Evolutionary conservation across 148 eudicot genomes (phyloP).

Genomic region (Polygonum maritimum): DNA sequence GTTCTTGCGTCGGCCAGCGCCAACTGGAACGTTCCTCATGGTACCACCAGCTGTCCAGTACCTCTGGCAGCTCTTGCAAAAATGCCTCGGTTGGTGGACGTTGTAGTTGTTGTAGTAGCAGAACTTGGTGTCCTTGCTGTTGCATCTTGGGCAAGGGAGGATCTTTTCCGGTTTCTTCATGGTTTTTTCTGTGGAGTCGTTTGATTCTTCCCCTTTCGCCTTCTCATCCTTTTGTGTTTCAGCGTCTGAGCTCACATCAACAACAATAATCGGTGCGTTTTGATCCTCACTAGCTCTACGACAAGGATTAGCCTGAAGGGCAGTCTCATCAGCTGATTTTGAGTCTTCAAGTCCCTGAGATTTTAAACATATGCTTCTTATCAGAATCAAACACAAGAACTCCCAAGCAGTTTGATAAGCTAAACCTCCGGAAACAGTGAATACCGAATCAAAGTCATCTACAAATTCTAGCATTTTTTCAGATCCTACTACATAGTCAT

Average conservation of each 20-base stretch:
- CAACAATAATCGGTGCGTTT: slow-evolving; percentile 19
- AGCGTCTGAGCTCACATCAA: slow-evolving; percentile 33
- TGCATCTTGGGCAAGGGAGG: slow-evolving; percentile 94
- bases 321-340: slow-evolving; percentile 22
- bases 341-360: slow-evolving; percentile 37
- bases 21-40: slow-evolving; percentile 89
- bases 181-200: slow-evolving; percentile 38
- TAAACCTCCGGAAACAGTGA: not conserved
- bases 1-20: slow-evolving; percentile 90
- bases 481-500: not conserved
- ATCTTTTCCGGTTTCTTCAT: slow-evolving; percentile 84
- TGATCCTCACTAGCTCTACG: slow-evolving; percentile 19
- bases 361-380: slow-evolving; percentile 3
- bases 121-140: slow-evolving; percentile 94
- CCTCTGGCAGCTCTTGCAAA: slow-evolving; percentile 92
- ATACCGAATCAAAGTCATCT: not conserved
- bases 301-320: slow-evolving; percentile 16
- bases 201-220: slow-evolving; percentile 28
- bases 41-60: slow-evolving; percentile 99
- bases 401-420: not conserved
- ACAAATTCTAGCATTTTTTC: not conserved
- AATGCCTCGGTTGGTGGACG: slow-evolving; percentile 85
- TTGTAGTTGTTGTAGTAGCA: slow-evolving; percentile 96
- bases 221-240: slow-evolving; percentile 22
- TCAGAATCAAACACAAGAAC: not conserved